These are phyloP conservation scores for Arctostaphylos glauca DNA, from an alignment of 148 eudicot genomes.

Conservation along the genomic window DNA sequence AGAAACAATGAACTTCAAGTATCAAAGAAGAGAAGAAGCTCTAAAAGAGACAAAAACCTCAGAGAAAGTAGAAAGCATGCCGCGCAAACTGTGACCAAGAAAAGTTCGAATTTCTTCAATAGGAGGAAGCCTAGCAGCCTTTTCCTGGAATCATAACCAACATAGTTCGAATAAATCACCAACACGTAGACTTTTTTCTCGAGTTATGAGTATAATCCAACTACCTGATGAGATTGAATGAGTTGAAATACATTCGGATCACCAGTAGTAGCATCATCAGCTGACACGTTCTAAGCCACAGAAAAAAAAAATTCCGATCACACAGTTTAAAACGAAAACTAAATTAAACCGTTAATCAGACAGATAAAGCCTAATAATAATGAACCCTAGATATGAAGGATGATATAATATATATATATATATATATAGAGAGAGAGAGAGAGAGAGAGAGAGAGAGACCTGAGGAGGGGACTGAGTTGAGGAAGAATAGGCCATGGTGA, in stretches of 20 bases:
- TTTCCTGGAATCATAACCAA: slow-evolving; percentile 46
- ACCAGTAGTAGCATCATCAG: slow-evolving; percentile 33
- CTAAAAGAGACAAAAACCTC: slow-evolving; percentile 34
- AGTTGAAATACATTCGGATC: slow-evolving; percentile 48
- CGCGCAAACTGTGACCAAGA: slow-evolving; percentile 63
- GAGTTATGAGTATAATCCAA: not conserved
- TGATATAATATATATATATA: not conserved
- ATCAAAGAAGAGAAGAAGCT: not conserved
- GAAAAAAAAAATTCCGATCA: not conserved
- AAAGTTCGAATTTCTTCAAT: slow-evolving; percentile 66
- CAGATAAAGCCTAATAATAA: not conserved
- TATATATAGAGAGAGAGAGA: not conserved
- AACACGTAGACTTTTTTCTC: not conserved
- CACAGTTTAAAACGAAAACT: not conserved
- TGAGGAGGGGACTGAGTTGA: slow-evolving; percentile 33
- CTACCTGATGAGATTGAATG: slow-evolving; percentile 86
- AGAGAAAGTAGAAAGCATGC: slow-evolving; percentile 85
- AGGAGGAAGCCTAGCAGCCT: slow-evolving; percentile 80
- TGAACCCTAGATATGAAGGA: not conserved
- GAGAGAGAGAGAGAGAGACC: slow-evolving; percentile 16
- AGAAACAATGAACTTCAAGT: not conserved
- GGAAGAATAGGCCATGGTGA: slow-evolving; percentile 47
- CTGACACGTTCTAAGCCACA: slow-evolving; percentile 34
- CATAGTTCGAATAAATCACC: not conserved
- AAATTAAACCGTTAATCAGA: not conserved